Evolutionary conservation across 768 basidiomycete species (phyloP).

Genomic region (Exidia glandulosa): DNA sequence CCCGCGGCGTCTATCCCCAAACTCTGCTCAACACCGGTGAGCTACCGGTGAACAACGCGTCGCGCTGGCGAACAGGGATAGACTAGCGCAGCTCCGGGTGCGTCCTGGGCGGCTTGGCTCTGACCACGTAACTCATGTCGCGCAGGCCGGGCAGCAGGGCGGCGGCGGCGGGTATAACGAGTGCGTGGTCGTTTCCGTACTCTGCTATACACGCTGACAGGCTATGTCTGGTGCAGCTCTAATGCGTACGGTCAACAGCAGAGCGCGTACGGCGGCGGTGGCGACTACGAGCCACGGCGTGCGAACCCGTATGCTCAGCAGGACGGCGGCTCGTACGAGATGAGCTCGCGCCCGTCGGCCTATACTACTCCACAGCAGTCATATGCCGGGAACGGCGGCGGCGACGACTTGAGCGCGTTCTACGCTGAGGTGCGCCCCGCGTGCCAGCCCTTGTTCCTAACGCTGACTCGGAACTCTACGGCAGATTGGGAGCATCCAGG

Average conservation of each 20-base stretch:
- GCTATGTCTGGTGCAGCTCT: neutral
- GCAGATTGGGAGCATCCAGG: constrained; percentile 70
- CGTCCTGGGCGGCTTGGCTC: neutral
- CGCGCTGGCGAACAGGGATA: neutral
- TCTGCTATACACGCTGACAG: neutral
- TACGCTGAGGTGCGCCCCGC: neutral
- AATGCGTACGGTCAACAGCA: neutral
- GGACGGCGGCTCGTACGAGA: neutral
- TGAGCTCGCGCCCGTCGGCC: neutral
- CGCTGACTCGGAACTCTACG: neutral
- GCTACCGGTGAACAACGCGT: too few species aligned
- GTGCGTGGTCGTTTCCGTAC: neutral
- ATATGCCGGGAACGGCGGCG: neutral
- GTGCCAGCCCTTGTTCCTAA: neutral
- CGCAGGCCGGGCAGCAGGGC: neutral
- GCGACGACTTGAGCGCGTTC: neutral
- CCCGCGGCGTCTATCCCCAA: too few species aligned
- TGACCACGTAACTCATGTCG: neutral
- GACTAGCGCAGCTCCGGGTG: neutral
- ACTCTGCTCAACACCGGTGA: too few species aligned
- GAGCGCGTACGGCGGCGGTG: neutral
- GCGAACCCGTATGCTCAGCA: neutral
- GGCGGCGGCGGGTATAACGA: neutral
- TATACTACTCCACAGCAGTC: neutral
- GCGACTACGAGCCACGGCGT: neutral